A percentile compares a stretch with the other conserved stretches of the same genome.
phyloP scores from a whole-genome alignment of 2,329 filamentous ascomycete species.

The Raffaelea deltoideospora region DNA sequence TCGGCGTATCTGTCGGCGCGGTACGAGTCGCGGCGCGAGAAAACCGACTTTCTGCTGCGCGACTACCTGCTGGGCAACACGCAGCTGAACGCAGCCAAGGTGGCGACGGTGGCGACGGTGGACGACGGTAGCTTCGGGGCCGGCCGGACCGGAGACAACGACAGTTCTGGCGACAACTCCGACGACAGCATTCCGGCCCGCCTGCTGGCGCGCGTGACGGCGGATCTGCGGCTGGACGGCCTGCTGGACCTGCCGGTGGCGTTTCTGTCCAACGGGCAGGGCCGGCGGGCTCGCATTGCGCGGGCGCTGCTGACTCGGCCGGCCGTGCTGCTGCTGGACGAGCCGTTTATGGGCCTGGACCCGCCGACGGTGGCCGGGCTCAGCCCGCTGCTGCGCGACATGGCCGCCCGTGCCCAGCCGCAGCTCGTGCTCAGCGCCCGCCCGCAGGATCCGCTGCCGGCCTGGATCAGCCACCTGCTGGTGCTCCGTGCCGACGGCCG shows the following conservation, averaged over 20 bases:
- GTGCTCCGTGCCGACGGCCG: conserved; percentile 54
- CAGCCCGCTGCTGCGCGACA: conserved; percentile 51
- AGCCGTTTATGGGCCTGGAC: conserved; percentile 93
- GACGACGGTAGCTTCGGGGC: too few relatives aligned
- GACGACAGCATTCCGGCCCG: conserved; percentile 27
- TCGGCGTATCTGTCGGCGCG: conserved; percentile 76
- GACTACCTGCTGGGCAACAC: conserved; percentile 75
- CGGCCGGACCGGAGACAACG: too few relatives aligned
- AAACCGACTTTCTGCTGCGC: conserved; percentile 69
- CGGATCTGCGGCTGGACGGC: conserved; percentile 51
- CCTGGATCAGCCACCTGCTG: conserved; percentile 79
- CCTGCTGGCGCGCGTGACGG: conserved; percentile 44
- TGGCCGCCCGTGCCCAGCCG: conserved; percentile 53
- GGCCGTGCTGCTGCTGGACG: conserved; percentile 73
- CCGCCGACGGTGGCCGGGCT: conserved; percentile 62
- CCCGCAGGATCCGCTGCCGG: conserved; percentile 74
- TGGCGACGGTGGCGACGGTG: conserved; percentile 25
- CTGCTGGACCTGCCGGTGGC: conserved; percentile 71
- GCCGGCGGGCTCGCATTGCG: conserved; percentile 71
- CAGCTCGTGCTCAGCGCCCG: conserved; percentile 63
- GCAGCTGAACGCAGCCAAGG: conserved; percentile 58
- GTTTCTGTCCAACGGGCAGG: conserved; percentile 89
- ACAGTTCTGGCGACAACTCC: background rate
- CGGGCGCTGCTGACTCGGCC: conserved; percentile 67
- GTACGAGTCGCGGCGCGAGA: conserved; percentile 78